Percentiles rank a stretch among this genome's conserved stretches.
These are phyloP conservation scores for Mesembryanthemum crystallinum DNA, from an alignment of 148 eudicot species.

Conservation along the genomic window DNA sequence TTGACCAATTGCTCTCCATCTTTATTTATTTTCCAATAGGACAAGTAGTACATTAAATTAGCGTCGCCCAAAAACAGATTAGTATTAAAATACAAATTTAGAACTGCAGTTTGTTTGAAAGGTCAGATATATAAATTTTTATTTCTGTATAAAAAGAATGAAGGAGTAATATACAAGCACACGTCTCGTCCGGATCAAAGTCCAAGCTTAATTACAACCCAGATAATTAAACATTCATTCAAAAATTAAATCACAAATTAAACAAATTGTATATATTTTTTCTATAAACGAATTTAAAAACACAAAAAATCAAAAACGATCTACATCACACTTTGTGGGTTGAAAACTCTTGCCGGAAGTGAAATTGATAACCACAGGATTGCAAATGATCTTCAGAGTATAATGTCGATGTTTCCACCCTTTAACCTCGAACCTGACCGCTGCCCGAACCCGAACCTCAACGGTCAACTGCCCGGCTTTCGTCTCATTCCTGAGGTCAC, in stretches of 20 bases:
- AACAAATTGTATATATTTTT: not conserved
- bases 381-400: slow-evolving; percentile 46
- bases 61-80: too few species aligned
- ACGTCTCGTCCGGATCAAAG: too few species aligned
- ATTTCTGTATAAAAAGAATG: too few species aligned
- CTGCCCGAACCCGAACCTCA: slow-evolving; percentile 46
- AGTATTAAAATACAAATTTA: too few species aligned
- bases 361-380: slow-evolving; percentile 34
- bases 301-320: slow-evolving; percentile 22
- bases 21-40: too few species aligned
- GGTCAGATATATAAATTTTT: too few species aligned
- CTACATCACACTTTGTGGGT: slow-evolving; percentile 39
- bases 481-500: slow-evolving; percentile 39
- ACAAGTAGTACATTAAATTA: too few species aligned
- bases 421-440: slow-evolving; percentile 49
- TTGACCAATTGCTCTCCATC: too few species aligned
- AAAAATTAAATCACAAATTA: not conserved
- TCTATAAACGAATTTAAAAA: not conserved
- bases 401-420: slow-evolving; percentile 52
- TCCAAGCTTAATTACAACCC: too few species aligned
- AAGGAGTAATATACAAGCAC: too few species aligned
- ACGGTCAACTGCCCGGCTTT: slow-evolving; percentile 36
- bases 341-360: slow-evolving; percentile 33
- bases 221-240: too few species aligned
- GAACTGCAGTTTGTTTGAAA: too few species aligned